These are phyloP conservation scores for Neurospora sp. DNA, from an alignment of 495 filamentous ascomycete species.

Conservation along the genomic window DNA sequence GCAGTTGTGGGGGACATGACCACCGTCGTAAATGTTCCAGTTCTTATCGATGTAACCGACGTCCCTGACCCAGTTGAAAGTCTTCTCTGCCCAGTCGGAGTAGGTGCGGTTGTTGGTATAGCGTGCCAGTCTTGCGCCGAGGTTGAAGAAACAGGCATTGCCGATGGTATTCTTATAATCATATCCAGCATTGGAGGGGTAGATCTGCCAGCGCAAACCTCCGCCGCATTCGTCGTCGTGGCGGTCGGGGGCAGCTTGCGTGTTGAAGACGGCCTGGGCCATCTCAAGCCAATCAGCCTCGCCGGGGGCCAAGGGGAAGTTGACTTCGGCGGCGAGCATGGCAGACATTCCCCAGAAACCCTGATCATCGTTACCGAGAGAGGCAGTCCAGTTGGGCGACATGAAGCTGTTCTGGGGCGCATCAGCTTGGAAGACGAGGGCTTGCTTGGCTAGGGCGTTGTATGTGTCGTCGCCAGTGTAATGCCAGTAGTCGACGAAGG, in stretches of 20 bases:
- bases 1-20: constrained; percentile 39
- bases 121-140: constrained; percentile 58
- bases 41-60: constrained; percentile 40
- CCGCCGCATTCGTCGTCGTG: constrained; percentile 55
- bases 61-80: constrained; percentile 55
- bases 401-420: constrained; percentile 45
- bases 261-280: constrained; percentile 75
- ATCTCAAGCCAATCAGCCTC: constrained; percentile 68
- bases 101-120: constrained; percentile 66
- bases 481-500: constrained; percentile 61
- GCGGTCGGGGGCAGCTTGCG: constrained; percentile 53
- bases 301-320: constrained; percentile 48
- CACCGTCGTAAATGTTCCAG: constrained; percentile 51
- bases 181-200: constrained; percentile 63
- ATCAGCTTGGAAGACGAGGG: constrained; percentile 51
- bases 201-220: constrained; percentile 77
- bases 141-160: constrained; percentile 59
- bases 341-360: constrained; percentile 59
- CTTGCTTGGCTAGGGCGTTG: constrained; percentile 43
- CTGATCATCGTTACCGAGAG: constrained; percentile 61
- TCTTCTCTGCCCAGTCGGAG: constrained; percentile 55
- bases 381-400: constrained; percentile 50
- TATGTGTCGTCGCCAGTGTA: constrained; percentile 54
- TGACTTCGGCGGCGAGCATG: constrained; percentile 56
- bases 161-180: constrained; percentile 67